A percentile compares a stretch with the other conserved stretches of the same genome.
Evolutionary conservation across 108 stramenopile genomes (phyloP).

Genomic region (Aurantiochytrium sp.): DNA sequence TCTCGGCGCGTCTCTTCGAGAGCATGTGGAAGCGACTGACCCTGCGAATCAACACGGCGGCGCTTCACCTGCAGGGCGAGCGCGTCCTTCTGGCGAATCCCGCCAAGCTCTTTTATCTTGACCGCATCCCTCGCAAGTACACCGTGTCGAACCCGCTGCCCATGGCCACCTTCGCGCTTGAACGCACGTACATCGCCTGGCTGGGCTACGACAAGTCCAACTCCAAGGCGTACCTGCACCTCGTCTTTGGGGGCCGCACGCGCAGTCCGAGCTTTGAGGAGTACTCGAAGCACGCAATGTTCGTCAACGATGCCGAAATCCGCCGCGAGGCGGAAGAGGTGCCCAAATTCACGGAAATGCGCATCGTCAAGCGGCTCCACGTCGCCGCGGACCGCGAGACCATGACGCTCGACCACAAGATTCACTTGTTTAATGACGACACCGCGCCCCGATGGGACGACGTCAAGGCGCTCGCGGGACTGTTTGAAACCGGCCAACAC

Average conservation of each 20-base stretch:
- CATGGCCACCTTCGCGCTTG: not conserved
- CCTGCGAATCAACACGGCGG: not conserved
- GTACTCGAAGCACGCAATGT: not conserved
- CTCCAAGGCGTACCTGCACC: not conserved
- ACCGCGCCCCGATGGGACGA: not conserved
- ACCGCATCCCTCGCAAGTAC: not conserved
- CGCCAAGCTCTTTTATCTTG: not conserved
- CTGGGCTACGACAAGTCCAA: not conserved
- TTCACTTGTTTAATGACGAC: not conserved
- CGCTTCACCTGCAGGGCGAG: not conserved
- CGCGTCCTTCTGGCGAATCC: not conserved
- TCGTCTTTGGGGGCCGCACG: not conserved
- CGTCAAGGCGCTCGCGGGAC: not conserved
- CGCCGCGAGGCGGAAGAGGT: not conserved
- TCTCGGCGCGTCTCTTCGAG: slow-evolving; percentile 11
- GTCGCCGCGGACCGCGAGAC: not conserved
- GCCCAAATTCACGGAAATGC: not conserved
- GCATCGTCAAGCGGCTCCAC: not conserved
- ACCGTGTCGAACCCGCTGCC: not conserved
- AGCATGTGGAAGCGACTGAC: slow-evolving; percentile 1
- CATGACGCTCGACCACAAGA: not conserved
- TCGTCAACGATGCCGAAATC: not conserved
- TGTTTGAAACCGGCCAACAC: not conserved
- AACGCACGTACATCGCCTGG: slow-evolving; percentile 1
- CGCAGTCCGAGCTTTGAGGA: not conserved